Base-by-base conservation (phyloP, 1,284 basidiomycete species). In the Ceratobasidium sp. region DNA sequence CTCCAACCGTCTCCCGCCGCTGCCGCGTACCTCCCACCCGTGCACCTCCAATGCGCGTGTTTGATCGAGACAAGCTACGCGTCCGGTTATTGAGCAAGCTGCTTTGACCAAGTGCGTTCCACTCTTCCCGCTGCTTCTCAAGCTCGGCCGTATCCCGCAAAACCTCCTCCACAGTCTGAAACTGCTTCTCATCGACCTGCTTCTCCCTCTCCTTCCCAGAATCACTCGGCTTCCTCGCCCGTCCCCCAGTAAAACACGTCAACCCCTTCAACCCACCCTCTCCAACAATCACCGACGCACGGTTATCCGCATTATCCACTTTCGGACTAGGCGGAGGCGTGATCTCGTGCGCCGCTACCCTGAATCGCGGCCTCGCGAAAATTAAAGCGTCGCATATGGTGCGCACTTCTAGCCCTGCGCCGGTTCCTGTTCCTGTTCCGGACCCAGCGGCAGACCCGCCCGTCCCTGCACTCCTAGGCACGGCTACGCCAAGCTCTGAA, bases 31-130 rank as follows among this genome's bases (percentile, higher is more conserved):
- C 52, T 11, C 52, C 64, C 3, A 69, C 52, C 35, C 64, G 52
- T 6, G 52, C 64, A 8, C 52, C 52, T 0, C 64, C 64, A 9
- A 35, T 21, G 18, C 44, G 50, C 11, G 64, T 55, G 14, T 69
- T 38, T 1, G 64, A 55, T 28, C 64, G 64, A 38, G 64, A 69
- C 38, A 69, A 41, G n/a, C 64, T 69, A 4, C 64, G 64, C 7
- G 64, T 52, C 1, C 52, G 64, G 35, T 47, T 69, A n/a, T 69
- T 69, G 32, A 69, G 35, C 43, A 69, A 50, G 26, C 64, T 57
- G 35, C 69, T 32, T 44, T 72, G 58, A 26, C 58, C 72, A 32
- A 66, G 14, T 30, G 72, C 54, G 18, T 69, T 67, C 72, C 63
- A 58, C 18, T 62, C 57, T 71, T 54, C 50, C 32, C 58, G 46